Evolutionary conservation across 2,329 filamentous ascomycete genomes (phyloP).

Genomic region (Aaosphaeria arxii): DNA sequence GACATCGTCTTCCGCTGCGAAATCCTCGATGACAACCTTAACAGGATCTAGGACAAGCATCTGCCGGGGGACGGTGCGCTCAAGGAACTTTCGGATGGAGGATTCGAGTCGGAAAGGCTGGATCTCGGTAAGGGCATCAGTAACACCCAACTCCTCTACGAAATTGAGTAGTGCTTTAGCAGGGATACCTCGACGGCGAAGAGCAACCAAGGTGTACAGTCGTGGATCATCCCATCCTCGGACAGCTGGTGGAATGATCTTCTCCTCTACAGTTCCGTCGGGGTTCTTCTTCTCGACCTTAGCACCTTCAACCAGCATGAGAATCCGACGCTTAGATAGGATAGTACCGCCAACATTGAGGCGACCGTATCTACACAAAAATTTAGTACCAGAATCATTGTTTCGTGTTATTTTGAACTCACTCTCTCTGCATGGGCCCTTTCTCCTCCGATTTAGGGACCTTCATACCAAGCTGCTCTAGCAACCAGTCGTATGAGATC

Average conservation of each 20-base stretch:
- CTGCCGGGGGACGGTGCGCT: slow-evolving; percentile 80
- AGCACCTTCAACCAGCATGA: slow-evolving; percentile 71
- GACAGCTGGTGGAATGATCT: slow-evolving; percentile 55
- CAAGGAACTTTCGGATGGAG: slow-evolving; percentile 79
- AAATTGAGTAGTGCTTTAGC: slow-evolving; percentile 87
- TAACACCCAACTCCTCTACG: slow-evolving; percentile 87
- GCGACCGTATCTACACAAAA: slow-evolving; percentile 52
- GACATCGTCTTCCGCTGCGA: slow-evolving; percentile 64
- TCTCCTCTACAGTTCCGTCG: slow-evolving; percentile 39
- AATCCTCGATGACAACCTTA: slow-evolving; percentile 76
- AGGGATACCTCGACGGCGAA: slow-evolving; percentile 81
- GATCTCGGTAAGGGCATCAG: slow-evolving; percentile 75
- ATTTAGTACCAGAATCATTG: neutral
- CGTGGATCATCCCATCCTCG: slow-evolving; percentile 89
- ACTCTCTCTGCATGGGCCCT: slow-evolving; percentile 85
- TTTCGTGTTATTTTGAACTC: slow-evolving; percentile 5
- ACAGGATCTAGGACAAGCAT: slow-evolving; percentile 89
- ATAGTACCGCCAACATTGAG: slow-evolving; percentile 82
- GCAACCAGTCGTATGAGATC: slow-evolving; percentile 88
- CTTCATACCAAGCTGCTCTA: slow-evolving; percentile 77
- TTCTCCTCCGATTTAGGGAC: slow-evolving; percentile 56
- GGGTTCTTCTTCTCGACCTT: slow-evolving; percentile 43
- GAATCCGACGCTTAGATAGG: slow-evolving; percentile 80
- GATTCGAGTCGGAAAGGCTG: slow-evolving; percentile 82
- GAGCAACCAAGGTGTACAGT: slow-evolving; percentile 80